These are phyloP conservation scores for Trypanosoma scelopori DNA, from an alignment of 208 protist species.

Conservation along the genomic window DNA sequence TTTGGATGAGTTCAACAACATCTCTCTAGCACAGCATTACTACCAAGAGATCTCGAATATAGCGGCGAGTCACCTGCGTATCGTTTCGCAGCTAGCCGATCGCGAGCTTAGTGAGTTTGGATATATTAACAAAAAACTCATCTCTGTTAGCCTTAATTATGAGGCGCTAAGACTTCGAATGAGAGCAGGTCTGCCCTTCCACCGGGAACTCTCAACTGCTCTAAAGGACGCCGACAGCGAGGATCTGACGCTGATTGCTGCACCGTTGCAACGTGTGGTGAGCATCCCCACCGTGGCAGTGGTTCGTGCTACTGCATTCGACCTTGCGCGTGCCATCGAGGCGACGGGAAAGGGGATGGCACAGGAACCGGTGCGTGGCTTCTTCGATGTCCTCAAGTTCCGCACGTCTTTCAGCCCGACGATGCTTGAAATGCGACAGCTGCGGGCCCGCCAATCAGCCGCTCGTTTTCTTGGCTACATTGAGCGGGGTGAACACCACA, in stretches of 20 bases:
- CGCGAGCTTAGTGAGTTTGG: conserved; percentile 74
- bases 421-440: conserved; percentile 48
- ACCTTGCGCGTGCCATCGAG: conserved; percentile 76
- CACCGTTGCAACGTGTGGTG: conserved; percentile 38
- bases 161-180: conserved; percentile 59
- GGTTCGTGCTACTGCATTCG: conserved; percentile 65
- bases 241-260: conserved; percentile 57
- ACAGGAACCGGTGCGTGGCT: conserved; percentile 63
- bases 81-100: conserved; percentile 53
- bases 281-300: conserved; percentile 42
- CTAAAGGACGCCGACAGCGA: conserved; percentile 79
- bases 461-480: conserved; percentile 53
- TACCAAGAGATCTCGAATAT: conserved; percentile 68
- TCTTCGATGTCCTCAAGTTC: conserved; percentile 86
- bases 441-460: conserved; percentile 42
- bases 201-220: conserved; percentile 46
- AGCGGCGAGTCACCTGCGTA: conserved; percentile 43
- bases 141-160: conserved; percentile 75
- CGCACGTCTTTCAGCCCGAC: conserved; percentile 72
- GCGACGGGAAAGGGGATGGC: conserved; percentile 54
- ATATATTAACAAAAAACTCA: conserved; percentile 86
- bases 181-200: conserved; percentile 48
- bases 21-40: conserved; percentile 77
- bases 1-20: conserved; percentile 75
- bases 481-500: conserved; percentile 60